phyloP scores from a whole-genome alignment of 1,284 basidiomycete genomes.

The Garcileccinum viscosum region DNA sequence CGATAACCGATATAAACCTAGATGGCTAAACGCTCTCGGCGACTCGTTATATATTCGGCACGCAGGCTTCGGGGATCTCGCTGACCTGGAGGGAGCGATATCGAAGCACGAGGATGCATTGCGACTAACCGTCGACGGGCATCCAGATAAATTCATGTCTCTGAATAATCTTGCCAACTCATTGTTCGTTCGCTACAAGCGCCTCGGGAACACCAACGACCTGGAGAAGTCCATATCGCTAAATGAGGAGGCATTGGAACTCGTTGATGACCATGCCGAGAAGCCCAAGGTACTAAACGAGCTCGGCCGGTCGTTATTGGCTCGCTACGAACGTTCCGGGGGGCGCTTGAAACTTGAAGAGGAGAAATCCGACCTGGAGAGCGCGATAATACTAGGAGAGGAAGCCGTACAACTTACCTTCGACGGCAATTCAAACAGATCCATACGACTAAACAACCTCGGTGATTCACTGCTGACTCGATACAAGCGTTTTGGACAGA shows the following conservation, averaged over 20 bases:
- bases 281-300: not conserved
- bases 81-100: not conserved
- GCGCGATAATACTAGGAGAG: not conserved
- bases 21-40: not conserved
- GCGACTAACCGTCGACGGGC: not conserved
- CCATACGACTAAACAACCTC: not conserved
- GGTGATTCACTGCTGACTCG: not conserved
- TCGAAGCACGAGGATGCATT: not conserved
- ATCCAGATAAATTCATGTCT: not conserved
- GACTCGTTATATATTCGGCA: not conserved
- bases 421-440: not conserved
- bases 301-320: not conserved
- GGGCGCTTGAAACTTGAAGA: not conserved
- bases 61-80: not conserved
- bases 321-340: not conserved
- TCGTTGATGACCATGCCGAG: not conserved
- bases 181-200: not conserved
- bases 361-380: not conserved
- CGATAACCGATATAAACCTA: not conserved
- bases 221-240: not conserved
- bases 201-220: not conserved
- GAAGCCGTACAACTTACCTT: not conserved
- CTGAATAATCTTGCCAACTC: not conserved
- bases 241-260: not conserved
- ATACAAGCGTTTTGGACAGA: not conserved